Conservation (phyloP, 1,284 basidiomycete species). For the Meripilus lineatus region DNA sequence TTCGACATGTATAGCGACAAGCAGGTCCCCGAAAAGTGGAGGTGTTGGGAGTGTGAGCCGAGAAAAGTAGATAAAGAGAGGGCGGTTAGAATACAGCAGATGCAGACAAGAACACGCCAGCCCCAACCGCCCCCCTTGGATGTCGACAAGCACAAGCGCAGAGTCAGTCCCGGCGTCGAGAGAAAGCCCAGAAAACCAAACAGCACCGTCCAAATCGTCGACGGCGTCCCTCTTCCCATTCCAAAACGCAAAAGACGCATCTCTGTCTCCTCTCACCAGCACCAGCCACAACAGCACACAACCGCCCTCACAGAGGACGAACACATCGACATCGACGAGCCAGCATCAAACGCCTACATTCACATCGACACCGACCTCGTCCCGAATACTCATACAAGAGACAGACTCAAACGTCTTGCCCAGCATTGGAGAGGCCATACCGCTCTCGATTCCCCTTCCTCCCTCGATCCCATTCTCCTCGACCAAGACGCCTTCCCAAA, state of each 20-base stretch:
- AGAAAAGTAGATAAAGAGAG: conserved; percentile 41
- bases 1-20: conserved; percentile 63
- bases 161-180: conserved; percentile 40
- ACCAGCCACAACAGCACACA: conserved; percentile 4
- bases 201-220: conserved; percentile 18
- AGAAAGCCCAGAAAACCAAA: conserved; percentile 39
- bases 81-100: conserved; percentile 42
- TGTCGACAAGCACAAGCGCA: conserved; percentile 24
- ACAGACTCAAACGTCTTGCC: conserved; percentile 53
- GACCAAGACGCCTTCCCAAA: conserved; percentile 17
- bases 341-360: conserved; percentile 34
- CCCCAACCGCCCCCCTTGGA: conserved; percentile 35
- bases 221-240: conserved; percentile 20
- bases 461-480: conserved; percentile 25
- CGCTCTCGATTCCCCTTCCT: conserved; percentile 41
- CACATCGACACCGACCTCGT: conserved; percentile 50
- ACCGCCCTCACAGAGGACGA: conserved; percentile 35
- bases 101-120: conserved; percentile 22
- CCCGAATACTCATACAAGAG: conserved; percentile 44
- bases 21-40: conserved; percentile 72
- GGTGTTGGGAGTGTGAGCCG: conserved; percentile 58
- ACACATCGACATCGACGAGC: conserved; percentile 45
- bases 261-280: conserved; percentile 26
- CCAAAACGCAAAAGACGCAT: conserved; percentile 39
- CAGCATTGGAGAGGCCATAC: conserved; percentile 64